phyloP scores from a whole-genome alignment of 75 land plant species.

The Chamaecyparis obtusa region DNA sequence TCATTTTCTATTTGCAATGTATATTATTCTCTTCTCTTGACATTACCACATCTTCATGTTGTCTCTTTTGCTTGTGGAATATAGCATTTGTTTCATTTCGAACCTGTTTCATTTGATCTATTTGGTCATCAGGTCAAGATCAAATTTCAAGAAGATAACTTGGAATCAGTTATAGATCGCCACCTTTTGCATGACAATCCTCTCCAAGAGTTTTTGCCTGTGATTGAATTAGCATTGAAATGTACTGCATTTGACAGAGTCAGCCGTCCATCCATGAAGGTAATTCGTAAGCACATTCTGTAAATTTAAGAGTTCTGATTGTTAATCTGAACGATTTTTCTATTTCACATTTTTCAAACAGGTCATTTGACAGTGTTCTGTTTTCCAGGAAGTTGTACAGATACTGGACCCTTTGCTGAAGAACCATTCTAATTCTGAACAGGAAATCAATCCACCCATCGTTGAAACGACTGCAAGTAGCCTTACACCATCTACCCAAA shows the following conservation, averaged over 20 bases:
- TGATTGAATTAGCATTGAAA: constrained; percentile 19
- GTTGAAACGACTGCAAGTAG: neutral
- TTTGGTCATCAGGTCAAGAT: constrained; percentile 19
- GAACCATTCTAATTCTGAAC: neutral
- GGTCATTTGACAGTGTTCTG: neutral
- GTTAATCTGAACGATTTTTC: neutral
- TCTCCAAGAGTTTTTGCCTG: constrained; percentile 3
- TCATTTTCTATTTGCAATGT: too few relatives aligned
- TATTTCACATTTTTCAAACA: neutral
- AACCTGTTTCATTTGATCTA: neutral
- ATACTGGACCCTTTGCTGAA: constrained; percentile 3
- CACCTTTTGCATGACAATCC: constrained; percentile 12
- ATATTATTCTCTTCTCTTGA: too few relatives aligned
- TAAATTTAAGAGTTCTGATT: neutral
- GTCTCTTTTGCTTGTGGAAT: too few relatives aligned
- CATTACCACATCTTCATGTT: too few relatives aligned
- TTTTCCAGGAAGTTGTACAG: neutral
- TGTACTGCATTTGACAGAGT: constrained; percentile 34
- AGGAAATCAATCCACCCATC: neutral
- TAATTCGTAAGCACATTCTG: neutral
- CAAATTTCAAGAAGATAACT: constrained; percentile 15
- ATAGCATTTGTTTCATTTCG: too few relatives aligned
- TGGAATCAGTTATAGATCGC: constrained; percentile 18
- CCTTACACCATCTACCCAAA: neutral
- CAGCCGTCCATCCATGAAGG: constrained; percentile 35